Evolutionary conservation across 345 rosid species (phyloP).

Genomic region (Brassica carinata): DNA sequence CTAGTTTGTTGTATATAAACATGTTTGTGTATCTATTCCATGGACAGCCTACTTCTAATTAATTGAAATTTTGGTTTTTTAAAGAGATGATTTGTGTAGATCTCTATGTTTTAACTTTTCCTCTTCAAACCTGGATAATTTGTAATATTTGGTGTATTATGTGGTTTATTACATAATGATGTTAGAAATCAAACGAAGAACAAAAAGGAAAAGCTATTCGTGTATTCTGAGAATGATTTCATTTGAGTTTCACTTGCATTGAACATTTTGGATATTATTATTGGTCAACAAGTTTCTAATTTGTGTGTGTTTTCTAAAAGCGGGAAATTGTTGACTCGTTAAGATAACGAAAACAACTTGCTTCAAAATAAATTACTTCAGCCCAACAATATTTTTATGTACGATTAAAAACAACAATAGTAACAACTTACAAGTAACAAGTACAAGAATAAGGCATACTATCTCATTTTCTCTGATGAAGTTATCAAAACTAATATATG

Average conservation of each 20-base stretch:
- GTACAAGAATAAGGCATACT: not conserved
- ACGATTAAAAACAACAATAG: no score
- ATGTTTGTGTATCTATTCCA: slow-evolving; percentile 2
- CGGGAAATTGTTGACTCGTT: not conserved
- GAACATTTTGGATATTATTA: not conserved
- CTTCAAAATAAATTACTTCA: not conserved
- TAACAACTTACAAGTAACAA: not conserved
- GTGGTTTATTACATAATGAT: not conserved
- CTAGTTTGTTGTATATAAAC: not conserved
- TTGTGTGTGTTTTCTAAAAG: not conserved
- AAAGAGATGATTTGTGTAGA: not conserved
- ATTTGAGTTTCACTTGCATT: not conserved
- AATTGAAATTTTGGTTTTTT: slow-evolving; percentile 5
- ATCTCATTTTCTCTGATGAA: not conserved
- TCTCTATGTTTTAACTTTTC: not conserved
- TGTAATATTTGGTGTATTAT: not conserved
- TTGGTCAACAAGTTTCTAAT: not conserved
- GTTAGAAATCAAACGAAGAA: not conserved
- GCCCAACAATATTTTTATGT: not conserved
- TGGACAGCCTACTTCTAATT: not conserved
- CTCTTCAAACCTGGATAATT: not conserved
- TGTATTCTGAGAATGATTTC: not conserved
- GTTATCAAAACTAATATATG: not conserved
- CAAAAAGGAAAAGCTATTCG: not conserved
- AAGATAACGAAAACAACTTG: not conserved